Conservation (phyloP, 73 alveolate species). For the Paramecium primaurelia region DNA sequence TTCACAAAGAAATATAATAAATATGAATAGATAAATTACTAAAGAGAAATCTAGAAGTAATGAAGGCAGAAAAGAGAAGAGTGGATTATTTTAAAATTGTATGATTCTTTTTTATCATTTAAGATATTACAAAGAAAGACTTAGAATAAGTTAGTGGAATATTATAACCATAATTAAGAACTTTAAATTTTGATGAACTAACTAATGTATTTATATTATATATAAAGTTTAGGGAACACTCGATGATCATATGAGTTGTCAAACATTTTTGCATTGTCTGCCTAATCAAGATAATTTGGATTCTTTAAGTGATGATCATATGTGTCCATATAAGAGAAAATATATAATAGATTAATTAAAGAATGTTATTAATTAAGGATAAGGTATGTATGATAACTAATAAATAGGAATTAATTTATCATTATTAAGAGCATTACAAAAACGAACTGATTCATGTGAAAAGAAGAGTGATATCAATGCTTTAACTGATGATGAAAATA, state of each 20-base stretch:
- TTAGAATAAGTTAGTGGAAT: not conserved
- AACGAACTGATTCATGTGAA: not conserved
- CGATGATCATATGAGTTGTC: slow-evolving; percentile 40
- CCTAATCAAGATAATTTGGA: not conserved
- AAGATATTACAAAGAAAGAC: not conserved
- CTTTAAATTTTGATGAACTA: not conserved
- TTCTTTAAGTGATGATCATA: slow-evolving; percentile 45
- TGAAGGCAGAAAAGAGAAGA: not conserved
- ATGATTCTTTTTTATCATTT: not conserved
- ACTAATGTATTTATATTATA: not conserved
- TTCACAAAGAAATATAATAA: not conserved
- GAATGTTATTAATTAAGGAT: not conserved
- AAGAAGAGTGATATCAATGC: slow-evolving; percentile 20
- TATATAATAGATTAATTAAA: slow-evolving; percentile 13
- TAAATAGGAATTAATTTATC: not conserved
- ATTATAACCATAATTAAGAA: not conserved
- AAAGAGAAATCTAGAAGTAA: not conserved
- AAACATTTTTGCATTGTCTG: slow-evolving; percentile 22
- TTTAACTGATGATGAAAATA: slow-evolving; percentile 35
- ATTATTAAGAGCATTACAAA: slow-evolving; percentile 3
- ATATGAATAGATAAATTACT: not conserved
- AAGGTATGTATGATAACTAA: not conserved
- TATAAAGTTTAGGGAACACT: not conserved
- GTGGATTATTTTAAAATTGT: not conserved
- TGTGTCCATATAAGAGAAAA: slow-evolving; percentile 27